Evolutionary conservation across 164 flowering plant species (phyloP), one percentile per base, ranked within the genome.

Genomic region (Brasenia schreberi): DNA sequence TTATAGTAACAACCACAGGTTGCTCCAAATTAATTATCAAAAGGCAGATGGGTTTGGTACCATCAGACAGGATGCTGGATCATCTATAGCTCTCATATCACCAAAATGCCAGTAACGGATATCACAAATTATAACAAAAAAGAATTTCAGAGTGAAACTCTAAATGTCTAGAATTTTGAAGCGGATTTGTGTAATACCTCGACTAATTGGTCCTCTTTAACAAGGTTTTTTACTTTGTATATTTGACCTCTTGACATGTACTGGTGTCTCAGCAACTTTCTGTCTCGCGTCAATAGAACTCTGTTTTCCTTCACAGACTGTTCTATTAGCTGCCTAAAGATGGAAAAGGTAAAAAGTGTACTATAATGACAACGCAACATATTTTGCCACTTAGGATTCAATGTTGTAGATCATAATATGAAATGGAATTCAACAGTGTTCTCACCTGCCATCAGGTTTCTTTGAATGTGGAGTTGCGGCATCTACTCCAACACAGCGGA

Each of bases 401-500:
- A 33, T 33, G 39, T 33, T 33, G 39, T 33, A 33, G 39, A 33
- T 3, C 39, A 33, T 33, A 33, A 33, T 33, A 2, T 33, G 39
- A 4, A 33, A 33, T 33, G 39, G 39, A 33, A 33, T 33, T 33
- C 39, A 33, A 33, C 39, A 33, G 39, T 33, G 39, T 33, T 33
- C 4, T 33, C 39, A 93, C 98, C 98, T 93, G 64, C 88, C 63
- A 23, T 87, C 92, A 53, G 97, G 96, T 77, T 82, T 89, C 71
- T 75, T 90, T 14, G 84, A 79, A 66, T 56, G 39, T 62, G 98
- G 95, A 73, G 81, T 66, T 63, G 98, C 96, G 76, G 97, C 97
- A 83, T 90, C 97, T 67, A 90, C 79, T 53, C 98, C 98, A 62
- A 90, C 98, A 79, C 93, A 90, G 5, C 97, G 77, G 43, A 94